Percentiles rank a stretch among this genome's conserved stretches.
Conservation (phyloP, 176 grass and related monocot genomes). For the Carex kokanica region DNA sequence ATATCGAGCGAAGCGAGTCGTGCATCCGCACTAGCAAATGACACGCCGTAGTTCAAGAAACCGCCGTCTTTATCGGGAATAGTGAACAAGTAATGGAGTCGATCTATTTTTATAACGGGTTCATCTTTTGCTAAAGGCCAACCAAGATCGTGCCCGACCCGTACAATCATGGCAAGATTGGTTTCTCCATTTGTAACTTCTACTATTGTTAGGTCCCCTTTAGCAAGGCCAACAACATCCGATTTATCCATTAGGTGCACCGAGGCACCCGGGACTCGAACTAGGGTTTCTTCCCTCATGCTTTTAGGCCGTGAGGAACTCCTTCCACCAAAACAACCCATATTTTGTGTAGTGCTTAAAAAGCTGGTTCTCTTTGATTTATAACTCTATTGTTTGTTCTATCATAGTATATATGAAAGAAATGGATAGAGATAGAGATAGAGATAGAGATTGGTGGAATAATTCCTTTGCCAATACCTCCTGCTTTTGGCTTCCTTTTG, state of each 20-base stretch:
- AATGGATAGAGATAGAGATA: neutral
- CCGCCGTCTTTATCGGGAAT: slow-evolving; percentile 54
- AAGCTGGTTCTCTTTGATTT: neutral
- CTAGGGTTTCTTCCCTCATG: slow-evolving; percentile 55
- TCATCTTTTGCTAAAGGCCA: slow-evolving; percentile 92
- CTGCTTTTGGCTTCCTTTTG: slow-evolving; percentile 43
- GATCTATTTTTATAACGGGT: slow-evolving; percentile 76
- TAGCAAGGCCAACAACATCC: slow-evolving; percentile 50
- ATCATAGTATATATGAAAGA: neutral
- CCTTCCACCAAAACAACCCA: slow-evolving; percentile 53
- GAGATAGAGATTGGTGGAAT: slow-evolving; percentile 30
- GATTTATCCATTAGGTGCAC: slow-evolving; percentile 52
- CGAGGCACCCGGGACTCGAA: slow-evolving; percentile 60
- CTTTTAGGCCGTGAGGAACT: slow-evolving; percentile 27
- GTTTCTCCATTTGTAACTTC: slow-evolving; percentile 46
- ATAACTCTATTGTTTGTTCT: neutral
- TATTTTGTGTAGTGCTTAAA: slow-evolving; percentile 21
- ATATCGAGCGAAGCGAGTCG: slow-evolving; percentile 56
- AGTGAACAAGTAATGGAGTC: slow-evolving; percentile 80
- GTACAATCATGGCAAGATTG: slow-evolving; percentile 55
- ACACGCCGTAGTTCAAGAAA: slow-evolving; percentile 90
- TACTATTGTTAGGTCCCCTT: slow-evolving; percentile 57
- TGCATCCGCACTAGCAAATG: slow-evolving; percentile 39
- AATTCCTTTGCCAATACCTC: slow-evolving; percentile 26
- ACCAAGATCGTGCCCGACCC: slow-evolving; percentile 57